Evolutionary conservation across 2,329 filamentous ascomycete species (phyloP), one percentile per base, ranked within the genome.

Genomic region (Parastagonospora avenae): DNA sequence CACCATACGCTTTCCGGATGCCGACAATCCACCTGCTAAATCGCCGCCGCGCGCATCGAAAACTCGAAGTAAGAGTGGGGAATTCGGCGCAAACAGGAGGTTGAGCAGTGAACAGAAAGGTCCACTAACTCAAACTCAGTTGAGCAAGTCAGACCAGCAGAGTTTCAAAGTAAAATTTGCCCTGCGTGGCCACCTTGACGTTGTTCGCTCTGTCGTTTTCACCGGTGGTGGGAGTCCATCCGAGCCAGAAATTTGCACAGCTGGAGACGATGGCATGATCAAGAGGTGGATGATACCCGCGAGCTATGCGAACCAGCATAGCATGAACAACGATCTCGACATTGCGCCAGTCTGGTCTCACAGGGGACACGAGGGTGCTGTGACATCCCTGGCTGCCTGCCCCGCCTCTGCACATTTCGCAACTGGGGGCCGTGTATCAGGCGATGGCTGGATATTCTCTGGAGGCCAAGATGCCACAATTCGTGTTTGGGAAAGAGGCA

Each of bases 371-470:
- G 84, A 87, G n/a, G 93, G 94, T 2, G 86, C 92, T 2, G 92
- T 99, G 2, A 89, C 95, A 35, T 91, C 86, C 37, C 78, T 99
- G 24, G 88, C 93, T 0, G 89, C 93, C 3, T 97, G 91, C 81
- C 92, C 91, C 2, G 87, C 91, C 2, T 88, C 91, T 2, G 90
- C 90, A 24, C 94, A 90, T 67, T 96, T 97, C 71, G 89, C 91
- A 7, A 95, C 91, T 14, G 91, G 92, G 31, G 92, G 92, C 6
- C 86, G 92, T 56, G 91, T 90, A 7, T 86, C 89, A 63, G 93
- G 93, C 29, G 94, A 97, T 64, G 94, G 94, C 27, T 99, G 94
- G 94, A 92, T 99, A 59, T 99, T 99, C 74, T 97, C 93, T 4
- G 94, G 94, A 54, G 94, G 94, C 4, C 92, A 97, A 72, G 94